These are phyloP conservation scores for Bassia scoparia DNA, from an alignment of 148 eudicot genomes.

Conservation along the genomic window DNA sequence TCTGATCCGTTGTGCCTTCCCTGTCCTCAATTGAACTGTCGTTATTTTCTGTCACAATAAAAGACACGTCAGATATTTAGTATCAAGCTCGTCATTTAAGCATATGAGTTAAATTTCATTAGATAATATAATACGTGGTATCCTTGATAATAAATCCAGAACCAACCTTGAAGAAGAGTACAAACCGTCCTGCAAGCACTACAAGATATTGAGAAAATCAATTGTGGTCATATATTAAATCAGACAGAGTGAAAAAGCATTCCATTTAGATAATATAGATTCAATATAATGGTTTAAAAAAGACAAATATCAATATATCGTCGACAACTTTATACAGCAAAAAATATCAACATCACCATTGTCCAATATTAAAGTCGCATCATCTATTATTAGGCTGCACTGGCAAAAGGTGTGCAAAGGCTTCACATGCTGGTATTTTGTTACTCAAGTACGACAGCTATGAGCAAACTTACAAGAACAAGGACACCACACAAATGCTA, in stretches of 20 bases:
- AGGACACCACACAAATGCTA: too few relatives aligned
- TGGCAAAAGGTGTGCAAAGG: background rate
- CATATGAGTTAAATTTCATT: background rate
- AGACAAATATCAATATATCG: background rate
- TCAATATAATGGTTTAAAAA: background rate
- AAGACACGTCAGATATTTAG: slow-evolving; percentile 1
- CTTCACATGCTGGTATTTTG: background rate
- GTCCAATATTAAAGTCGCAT: too few relatives aligned
- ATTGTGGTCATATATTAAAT: background rate
- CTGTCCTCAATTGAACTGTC: slow-evolving; percentile 68
- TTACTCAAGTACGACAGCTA: background rate
- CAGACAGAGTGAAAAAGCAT: background rate
- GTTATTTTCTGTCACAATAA: slow-evolving; percentile 51
- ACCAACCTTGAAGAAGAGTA: slow-evolving; percentile 87
- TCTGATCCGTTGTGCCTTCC: slow-evolving; percentile 84
- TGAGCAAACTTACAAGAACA: background rate
- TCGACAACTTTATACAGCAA: background rate
- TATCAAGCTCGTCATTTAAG: slow-evolving; percentile 10
- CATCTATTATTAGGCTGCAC: background rate
- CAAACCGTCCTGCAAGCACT: slow-evolving; percentile 53
- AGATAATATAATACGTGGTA: slow-evolving; percentile 15
- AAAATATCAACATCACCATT: background rate
- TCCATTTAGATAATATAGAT: background rate
- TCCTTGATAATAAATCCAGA: slow-evolving; percentile 96
- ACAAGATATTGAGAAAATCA: slow-evolving; percentile 19